These are phyloP conservation scores for Dothistroma pini DNA, from an alignment of 2,329 filamentous ascomycete genomes.

Conservation along the genomic window DNA sequence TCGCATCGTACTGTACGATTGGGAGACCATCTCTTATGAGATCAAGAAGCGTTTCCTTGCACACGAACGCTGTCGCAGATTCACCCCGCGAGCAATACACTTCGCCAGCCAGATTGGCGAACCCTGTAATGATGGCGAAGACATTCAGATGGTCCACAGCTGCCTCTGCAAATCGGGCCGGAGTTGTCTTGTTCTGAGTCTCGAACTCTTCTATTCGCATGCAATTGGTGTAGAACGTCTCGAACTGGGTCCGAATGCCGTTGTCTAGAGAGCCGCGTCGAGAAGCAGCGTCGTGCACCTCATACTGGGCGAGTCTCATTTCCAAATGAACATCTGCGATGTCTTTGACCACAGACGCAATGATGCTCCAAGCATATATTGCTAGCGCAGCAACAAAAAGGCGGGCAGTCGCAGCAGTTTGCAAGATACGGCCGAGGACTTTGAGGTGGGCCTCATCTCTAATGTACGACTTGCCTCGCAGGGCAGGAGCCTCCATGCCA, in stretches of 20 bases:
- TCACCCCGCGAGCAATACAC: conserved; percentile 50
- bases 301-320: conserved; percentile 11
- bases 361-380: conserved; percentile 75
- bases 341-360: conserved; percentile 64
- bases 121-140: conserved; percentile 46
- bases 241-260: conserved; percentile 20
- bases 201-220: conserved; percentile 6
- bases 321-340: conserved; percentile 32
- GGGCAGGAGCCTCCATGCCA: conserved; percentile 10
- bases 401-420: conserved; percentile 54
- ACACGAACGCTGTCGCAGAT: conserved; percentile 56
- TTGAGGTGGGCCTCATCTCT: conserved; percentile 66
- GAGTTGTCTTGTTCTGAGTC: conserved; percentile 9
- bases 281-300: conserved; percentile 34
- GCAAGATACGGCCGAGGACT: conserved; percentile 68
- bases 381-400: conserved; percentile 66
- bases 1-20: conserved; percentile 67
- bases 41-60: conserved; percentile 64
- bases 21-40: conserved; percentile 65
- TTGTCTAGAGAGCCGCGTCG: conserved; percentile 14
- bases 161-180: conserved; percentile 42
- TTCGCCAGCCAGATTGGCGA: conserved; percentile 45
- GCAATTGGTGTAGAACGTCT: conserved; percentile 37
- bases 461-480: conserved; percentile 52
- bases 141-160: conserved; percentile 47